Percentiles rank a stretch among this genome's conserved stretches.
phyloP scores from a whole-genome alignment of 176 grass and related monocot species.

The Ampelocalamus luodianensis region DNA sequence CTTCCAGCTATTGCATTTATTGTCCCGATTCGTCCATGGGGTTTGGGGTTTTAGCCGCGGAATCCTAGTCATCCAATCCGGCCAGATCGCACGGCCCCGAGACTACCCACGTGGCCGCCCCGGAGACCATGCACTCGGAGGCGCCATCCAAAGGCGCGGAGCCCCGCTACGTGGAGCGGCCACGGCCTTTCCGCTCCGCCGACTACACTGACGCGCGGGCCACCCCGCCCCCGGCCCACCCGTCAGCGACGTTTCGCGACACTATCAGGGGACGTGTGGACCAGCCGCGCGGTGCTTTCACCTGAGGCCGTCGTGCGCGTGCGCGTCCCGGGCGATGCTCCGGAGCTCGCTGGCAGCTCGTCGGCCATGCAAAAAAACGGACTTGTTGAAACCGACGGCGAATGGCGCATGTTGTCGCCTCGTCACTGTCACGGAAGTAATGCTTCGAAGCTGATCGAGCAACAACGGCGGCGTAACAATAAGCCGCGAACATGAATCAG shows the following conservation, averaged over 20 bases:
- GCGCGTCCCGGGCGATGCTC: background rate
- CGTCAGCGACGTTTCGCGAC: background rate
- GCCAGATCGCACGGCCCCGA: background rate
- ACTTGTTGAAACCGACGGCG: background rate
- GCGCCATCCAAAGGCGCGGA: conserved; percentile 62
- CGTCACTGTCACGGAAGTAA: background rate
- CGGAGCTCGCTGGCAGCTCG: conserved; percentile 17
- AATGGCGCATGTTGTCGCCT: background rate
- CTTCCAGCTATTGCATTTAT: conserved; percentile 20
- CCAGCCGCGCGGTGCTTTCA: background rate
- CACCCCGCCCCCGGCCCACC: fast-evolving
- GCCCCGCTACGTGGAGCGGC: conserved; percentile 52
- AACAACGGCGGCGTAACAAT: background rate
- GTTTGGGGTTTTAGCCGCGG: conserved; percentile 44
- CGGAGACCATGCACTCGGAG: conserved; percentile 45
- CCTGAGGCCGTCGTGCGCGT: background rate
- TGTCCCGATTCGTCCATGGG: background rate
- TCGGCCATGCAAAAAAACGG: conserved; percentile 12
- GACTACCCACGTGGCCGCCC: conserved; percentile 19
- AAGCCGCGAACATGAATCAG: background rate
- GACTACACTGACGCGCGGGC: conserved; percentile 12
- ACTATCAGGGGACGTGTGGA: background rate
- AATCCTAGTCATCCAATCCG: conserved; percentile 1
- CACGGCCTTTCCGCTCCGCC: background rate
- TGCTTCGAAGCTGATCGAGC: background rate